Base-by-base conservation (phyloP, 345 rosid genomes). In the Kandelia obovata region DNA sequence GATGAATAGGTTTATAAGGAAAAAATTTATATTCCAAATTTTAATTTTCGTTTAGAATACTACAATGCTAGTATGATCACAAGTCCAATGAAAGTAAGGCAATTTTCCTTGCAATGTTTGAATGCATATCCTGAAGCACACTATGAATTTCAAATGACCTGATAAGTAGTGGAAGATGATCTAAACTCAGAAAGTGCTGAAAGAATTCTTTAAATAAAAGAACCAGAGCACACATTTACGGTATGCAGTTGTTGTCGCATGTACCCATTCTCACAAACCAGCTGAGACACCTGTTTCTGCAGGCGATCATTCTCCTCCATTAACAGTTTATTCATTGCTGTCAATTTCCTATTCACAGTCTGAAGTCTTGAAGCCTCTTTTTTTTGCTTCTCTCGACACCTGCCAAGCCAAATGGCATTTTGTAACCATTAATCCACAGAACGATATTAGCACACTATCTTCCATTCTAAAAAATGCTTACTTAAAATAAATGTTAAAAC, bases 291-390 rank as follows among this genome's bases (percentile, higher is more conserved):
- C 80, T 96, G 99, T 68, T 96, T 96, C 83, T 96, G 98, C 71
- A 96, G 78, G 6, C 99, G 89, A 73, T 96, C 99, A 71, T 96
- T 96, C 86, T 96, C 98, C 78, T 96, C 99, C 99, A 96, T 92
- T 75, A 96, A 69, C 73, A 96, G 85, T 80, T 92, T 96, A 78
- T 96, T 96, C 99, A 96, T 96, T 8, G 99, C 98, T 5, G 96
- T 67, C 77, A 96, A 80, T 73, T 96, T 96, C 80, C 97, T 81
- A 66, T 96, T 96, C 70, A 96, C 99, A 1, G 96, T 88, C 84
- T 92, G 98, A 62, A 96, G 90, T 58, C 97, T 84, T 0, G 98
- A 96, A 28, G 99, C 71, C 86, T 96, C 99, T 78, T 96, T 96
- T 58, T 97, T 83, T 67, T 92, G 99, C 87, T 96, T 96, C 88